Evolutionary conservation across 2,329 filamentous ascomycete species (phyloP).

Genomic region (Beauveria rudraprayagi): DNA sequence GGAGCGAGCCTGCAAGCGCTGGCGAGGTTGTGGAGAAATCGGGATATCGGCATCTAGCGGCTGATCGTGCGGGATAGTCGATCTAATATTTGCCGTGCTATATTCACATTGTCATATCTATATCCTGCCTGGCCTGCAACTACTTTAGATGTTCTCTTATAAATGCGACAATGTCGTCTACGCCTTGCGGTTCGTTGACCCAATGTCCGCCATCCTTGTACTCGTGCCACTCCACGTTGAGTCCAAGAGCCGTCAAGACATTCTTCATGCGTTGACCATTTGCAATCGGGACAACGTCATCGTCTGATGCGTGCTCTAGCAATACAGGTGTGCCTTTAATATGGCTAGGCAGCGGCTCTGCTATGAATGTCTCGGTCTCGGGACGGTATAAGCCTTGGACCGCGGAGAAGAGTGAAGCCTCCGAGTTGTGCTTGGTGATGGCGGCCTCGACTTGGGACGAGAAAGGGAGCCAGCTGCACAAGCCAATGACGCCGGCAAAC

Average conservation of each 20-base stretch:
- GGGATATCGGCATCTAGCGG: background rate
- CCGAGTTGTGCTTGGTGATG: background rate
- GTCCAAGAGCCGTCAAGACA: background rate
- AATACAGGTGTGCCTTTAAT: background rate
- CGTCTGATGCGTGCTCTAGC: background rate
- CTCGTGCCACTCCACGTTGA: background rate
- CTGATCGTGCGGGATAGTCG: background rate
- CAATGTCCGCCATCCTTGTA: constrained; percentile 1
- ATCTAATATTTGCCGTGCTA: background rate
- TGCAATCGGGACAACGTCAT: background rate
- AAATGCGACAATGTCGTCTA: background rate
- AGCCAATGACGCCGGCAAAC: background rate
- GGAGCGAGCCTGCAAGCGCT: background rate
- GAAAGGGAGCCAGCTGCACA: constrained; percentile 5
- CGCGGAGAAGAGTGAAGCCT: background rate
- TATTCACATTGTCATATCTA: background rate
- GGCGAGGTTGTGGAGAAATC: background rate
- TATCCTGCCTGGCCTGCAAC: background rate
- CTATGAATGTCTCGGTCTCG: background rate
- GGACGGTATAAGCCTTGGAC: background rate
- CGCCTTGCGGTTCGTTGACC: constrained; percentile 2
- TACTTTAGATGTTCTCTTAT: background rate
- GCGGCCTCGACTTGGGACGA: background rate
- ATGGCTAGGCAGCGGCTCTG: background rate
- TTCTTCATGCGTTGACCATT: background rate